These are phyloP conservation scores for Graphilbum ipis-grandicollis DNA, from an alignment of 2,329 filamentous ascomycete genomes.

Conservation along the genomic window DNA sequence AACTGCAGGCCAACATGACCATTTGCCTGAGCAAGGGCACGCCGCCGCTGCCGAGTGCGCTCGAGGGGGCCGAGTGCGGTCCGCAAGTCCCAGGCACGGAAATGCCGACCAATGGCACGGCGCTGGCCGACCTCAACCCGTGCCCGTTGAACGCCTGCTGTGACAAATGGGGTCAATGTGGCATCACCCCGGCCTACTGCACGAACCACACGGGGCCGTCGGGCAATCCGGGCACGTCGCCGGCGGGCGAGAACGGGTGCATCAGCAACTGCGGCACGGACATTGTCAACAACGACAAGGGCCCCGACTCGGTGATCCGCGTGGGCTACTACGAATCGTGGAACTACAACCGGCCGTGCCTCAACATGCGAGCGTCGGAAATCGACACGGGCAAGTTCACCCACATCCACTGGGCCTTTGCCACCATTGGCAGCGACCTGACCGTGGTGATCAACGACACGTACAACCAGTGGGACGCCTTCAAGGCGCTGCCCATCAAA, in stretches of 20 bases:
- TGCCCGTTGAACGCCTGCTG: conserved; percentile 15
- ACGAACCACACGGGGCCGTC: conserved; percentile 3
- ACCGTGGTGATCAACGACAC: conserved; percentile 10
- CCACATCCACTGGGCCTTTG: conserved; percentile 18
- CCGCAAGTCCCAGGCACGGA: conserved; percentile 15
- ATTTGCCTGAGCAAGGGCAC: conserved; percentile 18
- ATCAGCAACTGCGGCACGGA: conserved; percentile 23
- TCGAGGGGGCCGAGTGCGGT: conserved; percentile 17
- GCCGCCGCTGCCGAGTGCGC: conserved; percentile 15
- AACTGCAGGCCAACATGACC: conserved; percentile 10
- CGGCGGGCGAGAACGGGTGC: conserved; percentile 16
- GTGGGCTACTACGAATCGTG: conserved; percentile 21
- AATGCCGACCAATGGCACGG: conserved; percentile 7
- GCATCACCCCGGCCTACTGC: conserved; percentile 25
- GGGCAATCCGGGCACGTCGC: conserved; percentile 15
- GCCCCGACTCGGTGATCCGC: neutral
- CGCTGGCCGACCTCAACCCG: conserved; percentile 11
- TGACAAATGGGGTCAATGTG: conserved; percentile 26
- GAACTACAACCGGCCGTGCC: conserved; percentile 15
- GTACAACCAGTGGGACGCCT: conserved; percentile 12
- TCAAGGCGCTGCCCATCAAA: conserved; percentile 14
- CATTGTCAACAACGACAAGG: conserved; percentile 10
- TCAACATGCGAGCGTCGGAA: conserved; percentile 12
- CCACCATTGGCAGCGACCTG: conserved; percentile 8
- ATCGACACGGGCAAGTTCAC: conserved; percentile 12